These are phyloP conservation scores for Chaetomiaceae sp. DNA, from an alignment of 2,329 filamentous ascomycete species.

Conservation along the genomic window DNA sequence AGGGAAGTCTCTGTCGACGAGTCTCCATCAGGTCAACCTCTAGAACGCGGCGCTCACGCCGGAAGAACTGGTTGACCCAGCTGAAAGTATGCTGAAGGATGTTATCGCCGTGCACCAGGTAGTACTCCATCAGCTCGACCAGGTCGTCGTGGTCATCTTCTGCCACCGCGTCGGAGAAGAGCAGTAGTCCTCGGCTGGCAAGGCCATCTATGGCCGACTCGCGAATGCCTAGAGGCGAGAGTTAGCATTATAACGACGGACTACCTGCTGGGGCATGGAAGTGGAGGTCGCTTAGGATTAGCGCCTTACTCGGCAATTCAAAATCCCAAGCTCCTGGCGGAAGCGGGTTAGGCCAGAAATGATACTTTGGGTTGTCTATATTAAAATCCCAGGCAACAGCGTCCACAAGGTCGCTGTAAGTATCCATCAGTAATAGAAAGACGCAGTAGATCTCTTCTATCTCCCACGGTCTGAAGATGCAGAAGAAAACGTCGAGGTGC, in stretches of 20 bases:
- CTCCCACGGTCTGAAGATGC: slow-evolving; percentile 1
- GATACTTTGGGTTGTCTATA: no score
- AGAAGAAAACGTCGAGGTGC: background rate
- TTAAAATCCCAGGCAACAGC: no score
- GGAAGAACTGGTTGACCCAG: background rate
- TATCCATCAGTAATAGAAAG: background rate
- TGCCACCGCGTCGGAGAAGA: background rate
- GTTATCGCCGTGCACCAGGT: background rate
- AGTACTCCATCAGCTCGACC: background rate
- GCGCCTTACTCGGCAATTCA: no score
- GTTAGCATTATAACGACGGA: no score
- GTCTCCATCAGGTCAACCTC: background rate
- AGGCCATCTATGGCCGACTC: no score
- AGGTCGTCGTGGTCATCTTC: background rate
- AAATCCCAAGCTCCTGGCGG: no score
- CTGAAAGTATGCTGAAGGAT: background rate
- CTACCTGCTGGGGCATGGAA: no score
- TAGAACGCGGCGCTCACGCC: background rate
- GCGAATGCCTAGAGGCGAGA: no score
- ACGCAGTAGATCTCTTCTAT: slow-evolving; percentile 3
- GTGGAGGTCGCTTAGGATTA: no score
- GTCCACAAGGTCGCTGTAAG: background rate
- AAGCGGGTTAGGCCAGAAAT: no score
- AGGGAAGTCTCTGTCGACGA: background rate
- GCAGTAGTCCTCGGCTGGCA: background rate